These are phyloP conservation scores for Diaporthe citriasiana DNA, from an alignment of 2,329 filamentous ascomycete species.

Conservation along the genomic window DNA sequence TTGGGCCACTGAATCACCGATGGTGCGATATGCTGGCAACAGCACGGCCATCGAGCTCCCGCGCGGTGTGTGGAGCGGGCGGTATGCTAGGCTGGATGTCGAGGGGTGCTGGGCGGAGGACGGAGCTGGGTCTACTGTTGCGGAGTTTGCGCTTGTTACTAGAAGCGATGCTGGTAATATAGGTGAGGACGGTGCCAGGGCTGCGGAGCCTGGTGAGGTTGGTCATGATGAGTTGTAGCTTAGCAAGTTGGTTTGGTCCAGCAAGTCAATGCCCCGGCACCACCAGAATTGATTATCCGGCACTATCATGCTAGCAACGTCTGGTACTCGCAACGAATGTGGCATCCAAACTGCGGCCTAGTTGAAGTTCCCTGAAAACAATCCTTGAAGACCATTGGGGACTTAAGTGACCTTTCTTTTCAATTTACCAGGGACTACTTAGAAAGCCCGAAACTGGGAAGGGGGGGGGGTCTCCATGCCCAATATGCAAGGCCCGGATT, in stretches of 20 bases:
- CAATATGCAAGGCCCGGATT: too few relatives aligned
- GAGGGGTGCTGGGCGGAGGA: background rate
- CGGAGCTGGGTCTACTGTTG: background rate
- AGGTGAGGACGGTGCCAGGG: background rate
- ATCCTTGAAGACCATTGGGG: too few relatives aligned
- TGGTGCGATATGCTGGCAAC: background rate
- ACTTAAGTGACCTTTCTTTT: too few relatives aligned
- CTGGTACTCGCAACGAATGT: too few relatives aligned
- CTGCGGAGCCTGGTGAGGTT: background rate
- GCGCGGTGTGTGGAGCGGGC: background rate
- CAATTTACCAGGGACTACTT: too few relatives aligned
- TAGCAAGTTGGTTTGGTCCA: background rate
- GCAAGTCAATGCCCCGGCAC: too few relatives aligned
- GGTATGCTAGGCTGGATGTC: background rate
- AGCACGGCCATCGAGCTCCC: background rate
- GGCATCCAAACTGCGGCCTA: too few relatives aligned
- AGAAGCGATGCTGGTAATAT: background rate
- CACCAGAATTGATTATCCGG: too few relatives aligned
- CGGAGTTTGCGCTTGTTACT: background rate
- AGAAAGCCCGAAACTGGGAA: too few relatives aligned
- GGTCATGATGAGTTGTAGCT: slow-evolving; percentile 1
- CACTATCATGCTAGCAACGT: too few relatives aligned
- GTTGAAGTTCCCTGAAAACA: too few relatives aligned
- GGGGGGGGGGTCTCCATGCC: too few relatives aligned
- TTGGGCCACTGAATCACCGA: background rate